phyloP scores from a whole-genome alignment of 2,329 filamentous ascomycete genomes.

The Stylonectria norvegica region DNA sequence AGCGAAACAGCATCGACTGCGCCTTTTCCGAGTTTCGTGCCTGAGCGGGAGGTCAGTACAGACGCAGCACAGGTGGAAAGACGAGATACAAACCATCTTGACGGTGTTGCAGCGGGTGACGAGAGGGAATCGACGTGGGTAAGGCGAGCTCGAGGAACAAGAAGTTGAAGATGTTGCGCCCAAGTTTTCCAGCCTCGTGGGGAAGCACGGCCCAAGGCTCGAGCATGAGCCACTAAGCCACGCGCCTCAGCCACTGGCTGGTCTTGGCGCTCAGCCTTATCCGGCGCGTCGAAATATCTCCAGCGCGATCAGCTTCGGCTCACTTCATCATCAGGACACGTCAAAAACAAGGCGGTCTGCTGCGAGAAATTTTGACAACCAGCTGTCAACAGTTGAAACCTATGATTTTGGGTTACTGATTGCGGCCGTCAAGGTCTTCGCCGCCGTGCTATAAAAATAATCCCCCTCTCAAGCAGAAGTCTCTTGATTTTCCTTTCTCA shows the following conservation, averaged over 20 bases:
- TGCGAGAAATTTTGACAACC: not conserved
- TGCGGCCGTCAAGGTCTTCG: too few relatives aligned
- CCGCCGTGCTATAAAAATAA: not conserved
- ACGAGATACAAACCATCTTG: constrained; percentile 25
- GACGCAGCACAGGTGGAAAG: accelerated
- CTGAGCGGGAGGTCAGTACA: constrained; percentile 44
- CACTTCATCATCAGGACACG: constrained; percentile 2
- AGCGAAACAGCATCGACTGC: constrained; percentile 99
- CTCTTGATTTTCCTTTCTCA: not conserved
- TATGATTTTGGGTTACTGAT: not conserved
- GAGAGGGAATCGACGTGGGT: constrained; percentile 5
- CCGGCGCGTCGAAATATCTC: constrained; percentile 4
- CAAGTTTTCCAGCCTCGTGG: constrained; percentile 30
- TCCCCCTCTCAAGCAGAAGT: not conserved
- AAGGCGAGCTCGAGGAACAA: constrained; percentile 8
- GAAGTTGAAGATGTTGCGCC: constrained; percentile 16
- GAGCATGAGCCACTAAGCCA: constrained; percentile 10
- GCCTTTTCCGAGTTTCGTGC: constrained; percentile 98
- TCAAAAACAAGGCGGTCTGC: not conserved
- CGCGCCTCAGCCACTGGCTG: constrained; percentile 14
- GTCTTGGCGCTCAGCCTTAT: constrained; percentile 20
- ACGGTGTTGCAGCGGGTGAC: constrained; percentile 10
- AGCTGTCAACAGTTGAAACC: not conserved
- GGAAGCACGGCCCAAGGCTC: constrained; percentile 1
- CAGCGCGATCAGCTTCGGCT: constrained; percentile 7